Conservation (phyloP, 495 filamentous ascomycete genomes). For the Arthonia radiata region DNA sequence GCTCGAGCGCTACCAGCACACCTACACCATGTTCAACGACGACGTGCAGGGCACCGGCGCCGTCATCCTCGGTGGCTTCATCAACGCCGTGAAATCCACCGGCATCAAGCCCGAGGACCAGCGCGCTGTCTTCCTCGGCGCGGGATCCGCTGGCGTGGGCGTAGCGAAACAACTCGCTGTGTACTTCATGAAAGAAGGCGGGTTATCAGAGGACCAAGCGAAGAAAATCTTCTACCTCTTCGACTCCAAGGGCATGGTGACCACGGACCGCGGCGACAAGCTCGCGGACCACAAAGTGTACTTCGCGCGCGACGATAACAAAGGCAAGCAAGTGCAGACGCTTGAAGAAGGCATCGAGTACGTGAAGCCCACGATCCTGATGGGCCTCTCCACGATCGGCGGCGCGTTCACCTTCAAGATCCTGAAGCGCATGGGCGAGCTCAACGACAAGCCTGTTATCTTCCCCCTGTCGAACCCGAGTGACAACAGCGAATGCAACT, state of each 20-base stretch:
- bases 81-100: constrained; percentile 78
- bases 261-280: constrained; percentile 76
- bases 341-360: constrained; percentile 81
- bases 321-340: constrained; percentile 71
- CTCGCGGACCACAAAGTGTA: constrained; percentile 95
- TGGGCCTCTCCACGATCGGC: constrained; percentile 83
- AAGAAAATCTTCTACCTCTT: constrained; percentile 88
- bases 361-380: constrained; percentile 79
- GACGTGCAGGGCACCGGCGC: constrained; percentile 97
- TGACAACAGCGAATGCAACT: constrained; percentile 91
- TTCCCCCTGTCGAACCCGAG: constrained; percentile 90
- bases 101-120: constrained; percentile 73
- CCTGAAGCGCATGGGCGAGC: constrained; percentile 58
- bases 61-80: constrained; percentile 82
- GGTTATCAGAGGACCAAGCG: constrained; percentile 80
- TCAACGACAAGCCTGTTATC: constrained; percentile 61
- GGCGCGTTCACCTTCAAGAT: constrained; percentile 83
- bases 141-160: constrained; percentile 83
- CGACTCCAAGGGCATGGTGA: constrained; percentile 84
- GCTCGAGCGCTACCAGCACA: constrained; percentile 63
- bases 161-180: constrained; percentile 93
- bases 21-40: constrained; percentile 92
- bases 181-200: constrained; percentile 79
- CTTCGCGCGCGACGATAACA: constrained; percentile 81
- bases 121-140: constrained; percentile 85